Evolutionary conservation across 176 grass and related monocot genomes (phyloP), one percentile per base, ranked within the genome.

Genomic region (Poa annua): DNA sequence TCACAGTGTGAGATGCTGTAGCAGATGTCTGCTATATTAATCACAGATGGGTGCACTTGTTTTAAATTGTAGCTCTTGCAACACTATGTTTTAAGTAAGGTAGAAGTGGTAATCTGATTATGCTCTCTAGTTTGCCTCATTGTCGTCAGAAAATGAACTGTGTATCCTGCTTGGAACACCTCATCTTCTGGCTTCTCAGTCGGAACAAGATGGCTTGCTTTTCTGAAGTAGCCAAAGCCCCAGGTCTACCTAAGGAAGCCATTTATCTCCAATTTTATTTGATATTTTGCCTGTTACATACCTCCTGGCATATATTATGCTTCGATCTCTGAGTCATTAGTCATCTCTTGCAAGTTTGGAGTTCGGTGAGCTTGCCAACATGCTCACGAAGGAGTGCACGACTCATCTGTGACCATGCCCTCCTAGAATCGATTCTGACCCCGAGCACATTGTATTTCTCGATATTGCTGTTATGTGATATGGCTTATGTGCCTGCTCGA

Each of bases 1-100:
- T 95, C 26, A 95, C 92, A 39, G 89, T 98, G 29, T 98, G 87
- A 95, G 85, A 93, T 74, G 48, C 1, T 72, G 65, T 74, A 71
- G 29, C 59, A 66, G 80, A 32, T 71, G 0, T 53, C 33, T 57
- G 55, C 36, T 72, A 44, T 29, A 73, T 74, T 66, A 64, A 55
- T 66, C 20, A 29, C 65, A 54, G 21, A 71, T 64, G 32, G 62
- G n/a, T 56, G 63, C 11, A 36, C 44, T 45, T 63, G 62, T 39
- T 45, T 82, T 16, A 64, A 33, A 29, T 65, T 65, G 26, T 65
- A 65, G 29, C 29, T 65, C 26, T 34, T 64, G 61, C 26, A 34
- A 64, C 21, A 9, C 47, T 47, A 25, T 71, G 12, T 45, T 45
- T 25, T 29, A 29, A 64, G 11, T 16, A 72, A 72, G 13, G 42